Percentiles rank a stretch among this genome's conserved stretches.
Evolutionary conservation across 78 protist species (phyloP).

Genomic region (Polysphondylium violaceum): DNA sequence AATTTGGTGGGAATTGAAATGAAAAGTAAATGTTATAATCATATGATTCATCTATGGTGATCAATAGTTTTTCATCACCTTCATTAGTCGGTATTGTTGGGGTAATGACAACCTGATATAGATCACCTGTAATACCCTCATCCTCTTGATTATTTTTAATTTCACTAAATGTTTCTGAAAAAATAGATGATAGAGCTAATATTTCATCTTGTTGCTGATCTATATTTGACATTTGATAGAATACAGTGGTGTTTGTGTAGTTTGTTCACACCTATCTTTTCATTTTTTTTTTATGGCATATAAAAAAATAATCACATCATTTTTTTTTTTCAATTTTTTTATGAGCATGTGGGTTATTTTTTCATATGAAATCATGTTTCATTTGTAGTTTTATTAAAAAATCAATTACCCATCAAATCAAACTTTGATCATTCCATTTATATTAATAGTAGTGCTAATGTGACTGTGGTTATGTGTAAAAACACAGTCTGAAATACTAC

Average conservation of each 20-base stretch:
- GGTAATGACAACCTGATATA: conserved; percentile 2
- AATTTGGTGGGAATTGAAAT: conserved; percentile 3
- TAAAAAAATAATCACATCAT: neutral
- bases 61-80: neutral
- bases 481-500: too few species aligned
- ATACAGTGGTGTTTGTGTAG: too few species aligned
- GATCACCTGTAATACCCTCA: neutral
- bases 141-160: neutral
- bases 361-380: too few species aligned
- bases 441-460: too few species aligned
- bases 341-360: neutral
- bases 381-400: too few species aligned
- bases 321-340: too few species aligned
- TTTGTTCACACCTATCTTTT: too few species aligned
- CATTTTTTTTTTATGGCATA: neutral
- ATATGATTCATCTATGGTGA: neutral
- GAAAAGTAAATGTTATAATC: conserved; percentile 34
- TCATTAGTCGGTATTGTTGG: neutral
- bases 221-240: neutral
- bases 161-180: neutral
- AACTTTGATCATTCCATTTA: too few species aligned
- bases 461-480: too few species aligned
- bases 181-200: conserved; percentile 42
- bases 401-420: too few species aligned
- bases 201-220: conserved; percentile 56